Evolutionary conservation across 23 red algal genomes (phyloP).

Genomic region (Gracilaria gracilis): DNA sequence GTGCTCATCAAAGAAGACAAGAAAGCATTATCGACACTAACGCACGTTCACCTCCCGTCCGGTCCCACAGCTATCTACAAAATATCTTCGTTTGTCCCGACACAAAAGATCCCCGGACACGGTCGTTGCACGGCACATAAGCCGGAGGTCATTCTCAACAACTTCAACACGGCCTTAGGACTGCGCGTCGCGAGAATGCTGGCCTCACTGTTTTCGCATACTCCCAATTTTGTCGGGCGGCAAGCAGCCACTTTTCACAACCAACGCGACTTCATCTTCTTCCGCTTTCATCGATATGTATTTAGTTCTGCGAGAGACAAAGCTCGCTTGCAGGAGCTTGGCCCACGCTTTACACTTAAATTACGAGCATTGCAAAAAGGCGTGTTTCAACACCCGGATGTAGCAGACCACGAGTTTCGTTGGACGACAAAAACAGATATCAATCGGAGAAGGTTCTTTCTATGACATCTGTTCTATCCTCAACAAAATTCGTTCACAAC

Average conservation of each 20-base stretch:
- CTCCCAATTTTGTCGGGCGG: slow-evolving; percentile 69
- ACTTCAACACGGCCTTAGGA: slow-evolving; percentile 89
- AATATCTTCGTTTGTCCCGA: slow-evolving; percentile 70
- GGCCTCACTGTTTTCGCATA: slow-evolving; percentile 81
- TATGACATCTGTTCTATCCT: slow-evolving; percentile 5
- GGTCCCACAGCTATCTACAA: slow-evolving; percentile 90
- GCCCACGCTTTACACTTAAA: slow-evolving; percentile 94
- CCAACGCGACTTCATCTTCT: slow-evolving; percentile 98
- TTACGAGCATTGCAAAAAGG: slow-evolving; percentile 73
- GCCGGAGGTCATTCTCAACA: slow-evolving; percentile 87
- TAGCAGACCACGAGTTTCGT: slow-evolving; percentile 55
- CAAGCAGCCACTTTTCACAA: slow-evolving; percentile 94
- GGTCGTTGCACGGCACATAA: slow-evolving; percentile 58
- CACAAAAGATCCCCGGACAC: slow-evolving; percentile 59
- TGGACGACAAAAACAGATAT: slow-evolving; percentile 49
- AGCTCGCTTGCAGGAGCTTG: slow-evolving; percentile 89
- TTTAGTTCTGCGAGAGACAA: slow-evolving; percentile 64
- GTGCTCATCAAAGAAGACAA: slow-evolving; percentile 74
- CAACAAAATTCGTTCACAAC: too few species aligned
- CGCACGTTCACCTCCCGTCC: slow-evolving; percentile 73
- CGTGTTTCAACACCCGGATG: slow-evolving; percentile 54
- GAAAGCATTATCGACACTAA: slow-evolving; percentile 43
- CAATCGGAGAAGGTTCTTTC: slow-evolving; percentile 64
- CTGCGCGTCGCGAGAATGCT: slow-evolving; percentile 82
- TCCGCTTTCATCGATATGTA: slow-evolving; percentile 93